Evolutionary conservation across 768 basidiomycete species (phyloP).

Genomic region (Agrocybe praecox): DNA sequence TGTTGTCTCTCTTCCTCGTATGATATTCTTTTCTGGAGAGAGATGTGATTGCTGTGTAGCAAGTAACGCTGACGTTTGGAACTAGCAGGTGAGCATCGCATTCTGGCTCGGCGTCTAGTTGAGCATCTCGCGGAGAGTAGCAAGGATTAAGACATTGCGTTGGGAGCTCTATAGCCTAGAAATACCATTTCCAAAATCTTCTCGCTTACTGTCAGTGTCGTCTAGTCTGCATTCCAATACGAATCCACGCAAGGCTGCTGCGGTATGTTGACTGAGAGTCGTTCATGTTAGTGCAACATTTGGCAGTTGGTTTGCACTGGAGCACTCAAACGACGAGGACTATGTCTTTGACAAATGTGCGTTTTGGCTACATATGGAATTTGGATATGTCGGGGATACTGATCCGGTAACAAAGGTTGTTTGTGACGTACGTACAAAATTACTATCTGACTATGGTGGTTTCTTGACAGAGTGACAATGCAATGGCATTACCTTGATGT

Average conservation of each 20-base stretch:
- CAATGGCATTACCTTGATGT: background rate
- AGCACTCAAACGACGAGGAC: background rate
- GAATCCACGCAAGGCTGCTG: background rate
- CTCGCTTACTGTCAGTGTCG: constrained; percentile 3
- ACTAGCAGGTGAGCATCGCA: too few relatives aligned
- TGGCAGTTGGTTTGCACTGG: background rate
- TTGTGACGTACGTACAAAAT: too few relatives aligned
- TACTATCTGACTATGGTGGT: background rate
- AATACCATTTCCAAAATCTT: background rate
- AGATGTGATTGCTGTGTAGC: too few relatives aligned
- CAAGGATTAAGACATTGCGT: background rate
- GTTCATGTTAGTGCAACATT: background rate
- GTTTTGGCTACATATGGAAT: too few relatives aligned
- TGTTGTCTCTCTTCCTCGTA: too few relatives aligned
- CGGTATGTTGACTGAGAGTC: background rate
- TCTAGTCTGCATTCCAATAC: background rate
- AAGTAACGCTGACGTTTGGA: too few relatives aligned
- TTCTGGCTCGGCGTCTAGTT: too few relatives aligned
- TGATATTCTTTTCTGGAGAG: too few relatives aligned
- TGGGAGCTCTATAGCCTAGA: too few relatives aligned
- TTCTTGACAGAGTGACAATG: background rate
- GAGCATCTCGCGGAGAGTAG: too few relatives aligned
- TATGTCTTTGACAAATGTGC: background rate
- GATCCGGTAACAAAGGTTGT: too few relatives aligned
- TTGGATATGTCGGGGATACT: too few relatives aligned